Evolutionary conservation across 192 early-diverging fungal species (phyloP), one percentile per base, ranked within the genome.

Genomic region (Dimargaris cristalligena): DNA sequence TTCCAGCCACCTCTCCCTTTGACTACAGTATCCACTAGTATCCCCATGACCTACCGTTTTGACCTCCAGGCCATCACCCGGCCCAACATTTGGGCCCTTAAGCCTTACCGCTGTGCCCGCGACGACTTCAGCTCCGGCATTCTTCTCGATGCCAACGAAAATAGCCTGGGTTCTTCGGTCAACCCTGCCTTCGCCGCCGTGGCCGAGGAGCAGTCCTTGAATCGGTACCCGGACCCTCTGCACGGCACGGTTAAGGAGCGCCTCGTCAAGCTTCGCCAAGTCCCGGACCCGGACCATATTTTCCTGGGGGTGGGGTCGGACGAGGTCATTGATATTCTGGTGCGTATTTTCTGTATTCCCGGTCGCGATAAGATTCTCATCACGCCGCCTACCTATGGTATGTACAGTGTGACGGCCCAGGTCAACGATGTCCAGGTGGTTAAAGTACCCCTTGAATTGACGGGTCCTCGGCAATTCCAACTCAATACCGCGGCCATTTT

Each of bases 131-230:
- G 76, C 52, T 67, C 71, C 9, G 97, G 97, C 28, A 87, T 99
- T 50, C 73, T 99, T 16, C 80, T 99, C n/a, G 94, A 99, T 65
- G 94, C 97, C 33, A 99, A 99, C 68, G 94, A 99, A 68, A 99
- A 99, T 77, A 80, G 89, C 57, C 90, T 85, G 67, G 97, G 97
- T 0, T 72, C 83, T 0, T 70, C 63, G 26, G 64, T 71, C 59
- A 62, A 66, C 44, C 52, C 60, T 9, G 50, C 71, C 73, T 44
- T 73, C 75, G 34, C 55, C 65, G 44, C 47, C 52, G 41, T 56
- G 22, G 60, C 48, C 28, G 64, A 73, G 51, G 64, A 52, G 2
- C 45, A 72, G 32, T 67, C 84, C 49, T 82, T 96, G 50, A 83
- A 97, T 72, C 76, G 94, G 54, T 99, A 99, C 74, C 96, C 96